phyloP scores from a whole-genome alignment of 768 basidiomycete species.

The Mycena filopes region DNA sequence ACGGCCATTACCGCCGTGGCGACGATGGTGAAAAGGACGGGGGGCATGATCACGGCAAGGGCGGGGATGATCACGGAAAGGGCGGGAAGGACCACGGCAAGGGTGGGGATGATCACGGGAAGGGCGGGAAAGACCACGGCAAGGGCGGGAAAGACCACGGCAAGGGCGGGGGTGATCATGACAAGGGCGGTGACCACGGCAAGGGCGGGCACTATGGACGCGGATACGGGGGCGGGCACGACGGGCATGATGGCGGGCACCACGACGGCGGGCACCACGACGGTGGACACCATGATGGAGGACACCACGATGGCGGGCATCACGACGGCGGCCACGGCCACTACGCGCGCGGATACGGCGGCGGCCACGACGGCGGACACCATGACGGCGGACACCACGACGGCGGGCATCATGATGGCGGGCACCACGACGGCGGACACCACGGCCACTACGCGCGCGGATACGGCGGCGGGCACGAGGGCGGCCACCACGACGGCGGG shows the following conservation, averaged over 20 bases:
- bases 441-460: background rate
- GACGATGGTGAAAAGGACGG: background rate
- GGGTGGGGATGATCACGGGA: background rate
- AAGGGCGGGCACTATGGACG: background rate
- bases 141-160: background rate
- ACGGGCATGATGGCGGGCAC: too few relatives aligned
- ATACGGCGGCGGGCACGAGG: background rate
- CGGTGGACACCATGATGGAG: too few relatives aligned
- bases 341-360: background rate
- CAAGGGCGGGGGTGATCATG: background rate
- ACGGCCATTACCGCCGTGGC: background rate
- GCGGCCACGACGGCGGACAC: background rate
- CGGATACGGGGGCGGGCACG: too few relatives aligned
- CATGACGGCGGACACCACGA: background rate
- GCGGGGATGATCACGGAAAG: background rate
- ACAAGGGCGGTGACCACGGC: background rate
- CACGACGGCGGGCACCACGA: too few relatives aligned
- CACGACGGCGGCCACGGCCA: too few relatives aligned
- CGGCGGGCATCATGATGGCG: background rate
- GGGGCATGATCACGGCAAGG: background rate
- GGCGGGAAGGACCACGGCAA: slow-evolving; percentile 5
- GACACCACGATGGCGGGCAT: too few relatives aligned
- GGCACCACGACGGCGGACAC: background rate
- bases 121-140: background rate
- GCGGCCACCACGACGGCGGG: background rate